Evolutionary conservation across 1,284 basidiomycete genomes (phyloP), one percentile per base, ranked within the genome.

Genomic region (Ustilago nuda): DNA sequence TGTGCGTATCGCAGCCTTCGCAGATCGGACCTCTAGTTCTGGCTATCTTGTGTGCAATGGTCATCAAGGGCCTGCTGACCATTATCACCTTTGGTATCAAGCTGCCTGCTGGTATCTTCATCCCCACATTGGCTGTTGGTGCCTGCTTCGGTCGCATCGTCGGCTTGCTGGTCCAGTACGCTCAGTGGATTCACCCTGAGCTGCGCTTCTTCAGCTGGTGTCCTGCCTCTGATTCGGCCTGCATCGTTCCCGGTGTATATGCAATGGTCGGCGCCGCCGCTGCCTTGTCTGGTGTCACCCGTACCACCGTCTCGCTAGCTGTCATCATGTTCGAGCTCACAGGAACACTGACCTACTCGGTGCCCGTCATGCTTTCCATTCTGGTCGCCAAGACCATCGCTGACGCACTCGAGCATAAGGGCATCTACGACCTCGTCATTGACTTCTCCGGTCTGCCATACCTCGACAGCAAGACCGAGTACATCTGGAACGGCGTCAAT

Each of bases 321-420:
- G 95, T 98, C 60, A 98, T 98, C 87, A 94, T 98, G 90, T 94
- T 98, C 82, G 96, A 98, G 86, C 89, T 99, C 54, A 99, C 95
- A 32, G 93, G 94, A 72, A 95, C 94, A 1, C 87, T 99, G 73
- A 95, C 93, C 4, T 98, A 98, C 86, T 92, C 91, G n/a, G 92
- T 96, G 0, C 96, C 96, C 1, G 91, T 98, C 75, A 98, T 98
- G 93, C 86, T 98, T 33, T 86, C 86, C 8, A 88, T 98, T 6
- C 89, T 98, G 35, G 92, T 95, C 8, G 95, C 95, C 33, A 98
- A 98, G 88, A 95, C 95, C 0, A 91, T 84, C 7, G 87, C 84
- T 1, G 95, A 98, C 86, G 92, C 92, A 7, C 87, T 99, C 78
- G 94, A 98, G 85, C 93, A 93, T 23, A 96, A 95, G 86, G 94